Percentiles rank a stretch among this genome's conserved stretches.
These are phyloP conservation scores for Boeremia exigua DNA, from an alignment of 2,329 filamentous ascomycete genomes.

Conservation along the genomic window DNA sequence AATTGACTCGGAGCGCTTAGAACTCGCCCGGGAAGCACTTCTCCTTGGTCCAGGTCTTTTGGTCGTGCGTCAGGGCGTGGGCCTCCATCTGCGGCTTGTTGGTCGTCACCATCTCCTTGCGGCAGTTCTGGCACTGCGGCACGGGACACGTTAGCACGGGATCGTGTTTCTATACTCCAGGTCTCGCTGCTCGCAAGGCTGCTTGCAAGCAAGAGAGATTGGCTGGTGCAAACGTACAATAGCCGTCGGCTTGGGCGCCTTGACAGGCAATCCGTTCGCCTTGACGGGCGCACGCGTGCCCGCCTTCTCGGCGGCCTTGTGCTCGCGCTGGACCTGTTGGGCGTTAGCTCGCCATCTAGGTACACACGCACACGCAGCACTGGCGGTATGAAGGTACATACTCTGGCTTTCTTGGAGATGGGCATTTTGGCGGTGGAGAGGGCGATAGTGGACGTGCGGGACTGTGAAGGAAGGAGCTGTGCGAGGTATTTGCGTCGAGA, in stretches of 20 bases:
- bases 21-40: slow-evolving; percentile 64
- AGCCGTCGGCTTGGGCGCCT: slow-evolving; percentile 60
- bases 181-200: no score
- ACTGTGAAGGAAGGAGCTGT: background rate
- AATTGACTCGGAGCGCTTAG: background rate
- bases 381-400: slow-evolving; percentile 26
- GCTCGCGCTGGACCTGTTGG: slow-evolving; percentile 58
- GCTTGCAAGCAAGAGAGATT: background rate
- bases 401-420: slow-evolving; percentile 58
- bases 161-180: no score
- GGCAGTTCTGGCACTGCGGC: slow-evolving; percentile 57
- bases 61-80: slow-evolving; percentile 60
- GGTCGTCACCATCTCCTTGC: slow-evolving; percentile 59
- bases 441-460: background rate
- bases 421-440: slow-evolving; percentile 45
- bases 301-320: slow-evolving; percentile 61
- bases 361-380: no score
- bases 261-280: slow-evolving; percentile 62
- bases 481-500: no score
- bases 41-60: slow-evolving; percentile 61
- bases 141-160: slow-evolving; percentile 2
- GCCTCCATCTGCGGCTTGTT: slow-evolving; percentile 60
- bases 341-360: no score
- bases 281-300: slow-evolving; percentile 62
- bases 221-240: slow-evolving; percentile 52